These are phyloP conservation scores for Penicillium egyptiacum DNA, from an alignment of 495 filamentous ascomycete genomes.

Conservation along the genomic window DNA sequence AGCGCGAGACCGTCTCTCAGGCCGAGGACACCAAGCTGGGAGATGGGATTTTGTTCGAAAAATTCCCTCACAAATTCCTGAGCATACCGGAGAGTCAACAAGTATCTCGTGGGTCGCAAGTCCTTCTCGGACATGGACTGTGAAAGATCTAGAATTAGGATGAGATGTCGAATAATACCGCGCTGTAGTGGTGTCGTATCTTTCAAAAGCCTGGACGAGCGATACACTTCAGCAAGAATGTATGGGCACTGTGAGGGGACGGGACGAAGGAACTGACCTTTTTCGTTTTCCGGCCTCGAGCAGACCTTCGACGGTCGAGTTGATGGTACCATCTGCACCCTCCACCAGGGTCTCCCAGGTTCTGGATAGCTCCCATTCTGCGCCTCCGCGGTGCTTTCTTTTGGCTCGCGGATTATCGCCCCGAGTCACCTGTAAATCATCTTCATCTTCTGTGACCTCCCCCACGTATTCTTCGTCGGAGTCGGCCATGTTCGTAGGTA, in stretches of 20 bases:
- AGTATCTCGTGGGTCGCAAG: slow-evolving; percentile 80
- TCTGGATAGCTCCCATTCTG: slow-evolving; percentile 56
- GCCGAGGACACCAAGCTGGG: slow-evolving; percentile 84
- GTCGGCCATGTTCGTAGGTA: slow-evolving; percentile 37
- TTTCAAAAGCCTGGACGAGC: slow-evolving; percentile 63
- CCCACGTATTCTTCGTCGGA: slow-evolving; percentile 85
- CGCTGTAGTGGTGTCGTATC: slow-evolving; percentile 94
- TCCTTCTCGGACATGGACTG: slow-evolving; percentile 96
- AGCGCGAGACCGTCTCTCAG: slow-evolving; percentile 89
- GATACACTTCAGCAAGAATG: neutral
- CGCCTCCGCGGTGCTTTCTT: slow-evolving; percentile 56
- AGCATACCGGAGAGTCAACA: slow-evolving; percentile 79
- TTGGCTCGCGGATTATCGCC: slow-evolving; percentile 39
- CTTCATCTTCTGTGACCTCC: slow-evolving; percentile 78
- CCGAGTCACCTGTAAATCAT: slow-evolving; percentile 60
- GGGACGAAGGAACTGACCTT: slow-evolving; percentile 50
- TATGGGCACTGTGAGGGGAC: neutral
- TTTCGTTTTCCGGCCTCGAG: slow-evolving; percentile 73
- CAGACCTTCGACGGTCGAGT: slow-evolving; percentile 64
- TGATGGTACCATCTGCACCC: slow-evolving; percentile 73
- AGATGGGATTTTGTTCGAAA: slow-evolving; percentile 99
- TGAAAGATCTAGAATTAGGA: slow-evolving; percentile 89
- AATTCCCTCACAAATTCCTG: slow-evolving; percentile 88
- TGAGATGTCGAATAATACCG: slow-evolving; percentile 92
- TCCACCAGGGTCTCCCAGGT: slow-evolving; percentile 69